Evolutionary conservation across 805 yeast genomes (phyloP).

Genomic region (Wickerhamomyces canadensis): DNA sequence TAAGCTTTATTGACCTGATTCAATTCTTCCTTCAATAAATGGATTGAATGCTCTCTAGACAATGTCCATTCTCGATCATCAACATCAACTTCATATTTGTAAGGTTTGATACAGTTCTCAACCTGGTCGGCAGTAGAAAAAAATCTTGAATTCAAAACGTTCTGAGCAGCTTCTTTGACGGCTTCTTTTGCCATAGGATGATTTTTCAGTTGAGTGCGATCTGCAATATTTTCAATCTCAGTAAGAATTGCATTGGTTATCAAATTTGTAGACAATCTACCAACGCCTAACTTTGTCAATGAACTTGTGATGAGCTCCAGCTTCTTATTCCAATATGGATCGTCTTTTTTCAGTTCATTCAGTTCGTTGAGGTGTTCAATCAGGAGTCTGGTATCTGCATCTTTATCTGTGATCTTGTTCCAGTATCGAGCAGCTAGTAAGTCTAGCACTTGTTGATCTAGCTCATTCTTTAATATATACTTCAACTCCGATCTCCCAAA

Average conservation of each 20-base stretch:
- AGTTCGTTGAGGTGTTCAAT: constrained; percentile 49
- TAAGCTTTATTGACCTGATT: constrained; percentile 70
- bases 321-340: constrained; percentile 82
- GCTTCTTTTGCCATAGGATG: constrained; percentile 85
- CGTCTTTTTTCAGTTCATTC: constrained; percentile 53
- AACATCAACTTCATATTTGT: constrained; percentile 92
- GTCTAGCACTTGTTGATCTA: constrained; percentile 87
- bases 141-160: constrained; percentile 71
- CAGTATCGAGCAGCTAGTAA: constrained; percentile 87
- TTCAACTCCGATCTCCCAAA: constrained; percentile 82
- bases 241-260: constrained; percentile 74
- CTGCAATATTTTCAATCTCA: constrained; percentile 71
- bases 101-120: constrained; percentile 96
- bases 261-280: constrained; percentile 78
- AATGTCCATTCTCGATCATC: constrained; percentile 91
- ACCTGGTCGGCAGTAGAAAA: constrained; percentile 97
- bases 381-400: constrained; percentile 17
- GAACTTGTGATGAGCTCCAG: constrained; percentile 79
- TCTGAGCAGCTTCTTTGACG: constrained; percentile 77
- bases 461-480: constrained; percentile 69
- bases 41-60: constrained; percentile 73
- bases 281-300: constrained; percentile 89
- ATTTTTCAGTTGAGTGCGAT: constrained; percentile 66
- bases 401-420: constrained; percentile 47
- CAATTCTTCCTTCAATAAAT: constrained; percentile 75